Evolutionary conservation across 225 moss, liverwort and hornwort genomes (phyloP).

Genomic region (Asterella californica): DNA sequence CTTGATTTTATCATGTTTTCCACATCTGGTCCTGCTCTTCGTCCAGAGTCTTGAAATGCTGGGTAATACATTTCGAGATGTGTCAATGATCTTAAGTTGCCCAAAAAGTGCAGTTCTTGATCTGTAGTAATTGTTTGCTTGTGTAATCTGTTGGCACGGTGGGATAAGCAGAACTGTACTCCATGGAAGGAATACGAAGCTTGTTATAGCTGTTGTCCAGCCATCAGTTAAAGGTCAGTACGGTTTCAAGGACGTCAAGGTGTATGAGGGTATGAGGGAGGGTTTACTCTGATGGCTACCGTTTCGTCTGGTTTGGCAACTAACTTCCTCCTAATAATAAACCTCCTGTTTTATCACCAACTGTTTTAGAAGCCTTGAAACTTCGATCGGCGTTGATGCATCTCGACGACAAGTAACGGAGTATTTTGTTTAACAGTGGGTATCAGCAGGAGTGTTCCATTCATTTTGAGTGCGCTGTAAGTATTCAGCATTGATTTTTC

Average conservation of each 20-base stretch:
- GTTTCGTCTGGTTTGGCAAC: too few relatives aligned
- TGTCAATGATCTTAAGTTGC: neutral
- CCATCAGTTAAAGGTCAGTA: constrained; percentile 63
- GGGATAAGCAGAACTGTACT: constrained; percentile 63
- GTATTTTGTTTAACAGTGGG: too few relatives aligned
- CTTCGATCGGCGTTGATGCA: too few relatives aligned
- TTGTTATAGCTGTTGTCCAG: constrained; percentile 83
- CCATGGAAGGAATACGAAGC: constrained; percentile 82
- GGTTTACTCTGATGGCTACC: too few relatives aligned
- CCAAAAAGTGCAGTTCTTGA: neutral
- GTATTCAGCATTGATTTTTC: too few relatives aligned
- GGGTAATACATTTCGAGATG: neutral
- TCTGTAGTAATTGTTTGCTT: neutral
- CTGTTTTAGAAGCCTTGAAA: too few relatives aligned
- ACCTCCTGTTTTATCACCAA: too few relatives aligned
- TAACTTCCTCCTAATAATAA: too few relatives aligned
- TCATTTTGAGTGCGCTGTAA: too few relatives aligned
- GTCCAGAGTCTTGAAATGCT: neutral
- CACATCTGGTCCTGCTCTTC: neutral
- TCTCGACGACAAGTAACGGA: too few relatives aligned
- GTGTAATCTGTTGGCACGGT: constrained; percentile 26
- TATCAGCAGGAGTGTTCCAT: too few relatives aligned
- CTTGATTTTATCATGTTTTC: too few relatives aligned
- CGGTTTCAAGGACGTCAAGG: neutral
- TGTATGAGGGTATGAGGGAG: neutral